These are phyloP conservation scores for Phlebiopsis flavidoalba DNA, from an alignment of 768 basidiomycete genomes.

Conservation along the genomic window DNA sequence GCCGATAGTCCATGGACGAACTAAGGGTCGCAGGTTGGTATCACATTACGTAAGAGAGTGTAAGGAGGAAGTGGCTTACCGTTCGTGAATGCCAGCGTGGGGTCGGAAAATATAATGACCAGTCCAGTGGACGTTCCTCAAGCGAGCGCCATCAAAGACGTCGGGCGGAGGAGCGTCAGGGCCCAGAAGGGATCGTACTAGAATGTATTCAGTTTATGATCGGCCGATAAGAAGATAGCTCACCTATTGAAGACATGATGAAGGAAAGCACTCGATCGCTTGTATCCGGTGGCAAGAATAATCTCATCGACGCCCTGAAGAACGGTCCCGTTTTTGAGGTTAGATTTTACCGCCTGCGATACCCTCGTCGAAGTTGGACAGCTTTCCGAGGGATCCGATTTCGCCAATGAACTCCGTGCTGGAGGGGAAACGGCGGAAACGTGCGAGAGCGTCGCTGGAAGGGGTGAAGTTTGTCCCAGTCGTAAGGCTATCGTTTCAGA, in stretches of 20 bases:
- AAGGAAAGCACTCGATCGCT: background rate
- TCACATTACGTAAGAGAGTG: background rate
- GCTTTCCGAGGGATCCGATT: constrained; percentile 23
- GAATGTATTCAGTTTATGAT: background rate
- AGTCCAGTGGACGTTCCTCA: background rate
- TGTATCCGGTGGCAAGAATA: constrained; percentile 1
- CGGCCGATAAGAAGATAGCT: background rate
- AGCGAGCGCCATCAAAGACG: background rate
- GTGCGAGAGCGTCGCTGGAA: constrained; percentile 23
- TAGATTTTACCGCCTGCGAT: constrained; percentile 23
- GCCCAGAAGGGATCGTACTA: background rate
- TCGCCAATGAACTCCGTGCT: constrained; percentile 25
- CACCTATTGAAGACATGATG: background rate
- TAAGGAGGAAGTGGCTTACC: background rate
- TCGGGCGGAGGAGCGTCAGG: background rate
- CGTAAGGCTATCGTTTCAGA: constrained; percentile 19
- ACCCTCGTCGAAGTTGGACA: constrained; percentile 12
- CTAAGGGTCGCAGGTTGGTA: background rate
- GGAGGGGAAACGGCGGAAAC: constrained; percentile 21
- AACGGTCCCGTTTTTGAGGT: constrained; percentile 25
- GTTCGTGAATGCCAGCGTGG: background rate
- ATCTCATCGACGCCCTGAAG: constrained; percentile 25
- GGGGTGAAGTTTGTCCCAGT: constrained; percentile 21
- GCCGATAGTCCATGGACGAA: background rate
- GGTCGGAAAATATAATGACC: background rate